These are phyloP conservation scores for Penicillium sp. DNA, from an alignment of 2,329 filamentous ascomycete species.

Conservation along the genomic window DNA sequence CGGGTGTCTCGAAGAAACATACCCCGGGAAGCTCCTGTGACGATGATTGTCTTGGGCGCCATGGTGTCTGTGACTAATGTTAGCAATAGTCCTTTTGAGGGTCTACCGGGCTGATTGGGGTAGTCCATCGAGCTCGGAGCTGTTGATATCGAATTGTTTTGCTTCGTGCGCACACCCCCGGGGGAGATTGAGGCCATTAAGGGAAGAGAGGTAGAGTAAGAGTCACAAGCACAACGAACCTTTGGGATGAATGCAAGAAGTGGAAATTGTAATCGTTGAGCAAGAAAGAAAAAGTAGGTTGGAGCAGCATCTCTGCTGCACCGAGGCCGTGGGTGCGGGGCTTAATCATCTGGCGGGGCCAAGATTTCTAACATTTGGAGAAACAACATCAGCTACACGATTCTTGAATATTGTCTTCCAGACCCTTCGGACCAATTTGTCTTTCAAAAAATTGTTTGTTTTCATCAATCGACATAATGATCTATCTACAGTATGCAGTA, in stretches of 20 bases:
- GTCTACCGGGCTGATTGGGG: neutral
- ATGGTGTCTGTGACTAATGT: constrained; percentile 31
- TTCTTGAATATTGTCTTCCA: neutral
- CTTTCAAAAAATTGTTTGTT: neutral
- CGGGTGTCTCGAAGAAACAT: neutral
- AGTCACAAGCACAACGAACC: neutral
- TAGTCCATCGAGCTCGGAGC: neutral
- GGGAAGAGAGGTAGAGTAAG: neutral
- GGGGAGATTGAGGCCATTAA: neutral
- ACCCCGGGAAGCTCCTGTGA: constrained; percentile 68
- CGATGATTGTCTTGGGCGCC: constrained; percentile 66
- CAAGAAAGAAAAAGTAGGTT: neutral
- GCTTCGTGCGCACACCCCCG: neutral
- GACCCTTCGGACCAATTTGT: neutral
- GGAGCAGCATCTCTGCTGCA: neutral
- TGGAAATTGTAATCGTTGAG: neutral
- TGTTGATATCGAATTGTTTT: neutral
- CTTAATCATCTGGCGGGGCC: constrained; percentile 16
- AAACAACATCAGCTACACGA: neutral
- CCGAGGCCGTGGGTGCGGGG: constrained; percentile 11
- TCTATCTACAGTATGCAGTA: neutral
- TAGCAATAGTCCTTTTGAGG: neutral
- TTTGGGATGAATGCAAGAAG: neutral
- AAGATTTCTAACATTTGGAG: neutral
- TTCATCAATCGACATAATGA: neutral